Conservation (phyloP, 176 grass and related monocot genomes). For the Avena insularis region DNA sequence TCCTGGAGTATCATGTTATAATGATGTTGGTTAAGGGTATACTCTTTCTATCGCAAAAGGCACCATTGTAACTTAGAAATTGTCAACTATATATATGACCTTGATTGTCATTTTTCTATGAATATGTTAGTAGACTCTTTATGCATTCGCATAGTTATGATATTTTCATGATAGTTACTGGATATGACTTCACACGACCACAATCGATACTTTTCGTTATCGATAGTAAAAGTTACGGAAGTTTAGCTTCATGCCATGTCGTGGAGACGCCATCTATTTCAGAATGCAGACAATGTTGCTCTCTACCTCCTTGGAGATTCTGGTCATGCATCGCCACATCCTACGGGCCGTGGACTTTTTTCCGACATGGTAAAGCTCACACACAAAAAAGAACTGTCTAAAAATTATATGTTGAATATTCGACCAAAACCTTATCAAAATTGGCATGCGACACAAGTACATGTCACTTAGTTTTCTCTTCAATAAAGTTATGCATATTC, state of each 20-base stretch:
- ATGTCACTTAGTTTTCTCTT: not conserved
- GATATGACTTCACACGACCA: not conserved
- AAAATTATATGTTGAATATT: not conserved
- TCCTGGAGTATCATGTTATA: not conserved
- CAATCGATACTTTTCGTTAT: not conserved
- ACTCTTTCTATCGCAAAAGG: not conserved
- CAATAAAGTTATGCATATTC: conserved; percentile 6
- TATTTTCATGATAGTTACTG: not conserved
- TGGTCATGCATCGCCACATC: too few relatives aligned
- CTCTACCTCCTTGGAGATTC: too few relatives aligned
- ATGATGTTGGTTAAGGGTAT: not conserved
- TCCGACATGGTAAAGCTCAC: not conserved
- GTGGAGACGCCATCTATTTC: not conserved
- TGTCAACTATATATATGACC: not conserved
- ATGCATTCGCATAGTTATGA: not conserved
- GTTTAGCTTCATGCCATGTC: too few relatives aligned
- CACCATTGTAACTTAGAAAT: not conserved
- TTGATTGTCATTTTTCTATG: not conserved
- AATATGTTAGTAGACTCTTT: not conserved
- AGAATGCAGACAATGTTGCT: not conserved
- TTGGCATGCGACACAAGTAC: not conserved
- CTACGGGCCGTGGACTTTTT: not conserved
- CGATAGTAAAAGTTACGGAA: too few relatives aligned
- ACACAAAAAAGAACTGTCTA: not conserved
- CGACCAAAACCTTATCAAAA: not conserved